Evolutionary conservation across 441 rosid species (phyloP).

Genomic region (Gossypium davidsonii): DNA sequence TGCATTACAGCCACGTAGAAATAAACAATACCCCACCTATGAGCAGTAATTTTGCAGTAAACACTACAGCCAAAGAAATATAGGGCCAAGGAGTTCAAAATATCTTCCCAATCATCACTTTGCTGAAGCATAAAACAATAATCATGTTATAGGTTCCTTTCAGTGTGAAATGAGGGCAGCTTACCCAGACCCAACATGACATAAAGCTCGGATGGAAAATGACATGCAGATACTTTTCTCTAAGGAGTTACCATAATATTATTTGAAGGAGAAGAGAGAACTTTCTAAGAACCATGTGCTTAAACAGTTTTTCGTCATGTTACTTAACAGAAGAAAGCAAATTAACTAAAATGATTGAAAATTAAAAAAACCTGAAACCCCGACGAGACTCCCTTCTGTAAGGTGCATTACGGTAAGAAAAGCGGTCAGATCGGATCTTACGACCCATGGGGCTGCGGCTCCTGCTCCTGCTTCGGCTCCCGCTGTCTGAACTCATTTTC

Average conservation of each 20-base stretch:
- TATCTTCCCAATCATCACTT: background rate
- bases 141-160: background rate
- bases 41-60: background rate
- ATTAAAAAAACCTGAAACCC: constrained; percentile 69
- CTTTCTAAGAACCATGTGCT: constrained; percentile 1
- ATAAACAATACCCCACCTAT: background rate
- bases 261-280: background rate
- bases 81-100: background rate
- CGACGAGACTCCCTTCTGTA: constrained; percentile 68
- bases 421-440: constrained; percentile 70
- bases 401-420: constrained; percentile 81
- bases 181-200: background rate
- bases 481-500: constrained; percentile 68
- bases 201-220: background rate
- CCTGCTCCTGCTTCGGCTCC: constrained; percentile 58
- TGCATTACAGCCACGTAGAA: background rate
- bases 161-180: background rate
- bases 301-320: background rate
- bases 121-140: background rate
- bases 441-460: constrained; percentile 85
- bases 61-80: constrained; percentile 6
- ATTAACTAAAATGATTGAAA: constrained; percentile 20
- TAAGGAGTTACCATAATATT: background rate
- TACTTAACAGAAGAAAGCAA: constrained; percentile 13
- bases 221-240: background rate